A percentile compares a stretch with the other conserved stretches of the same genome.
These are phyloP conservation scores for Blepharisma undulans DNA, from an alignment of 169 alveolate genomes.

Conservation along the genomic window DNA sequence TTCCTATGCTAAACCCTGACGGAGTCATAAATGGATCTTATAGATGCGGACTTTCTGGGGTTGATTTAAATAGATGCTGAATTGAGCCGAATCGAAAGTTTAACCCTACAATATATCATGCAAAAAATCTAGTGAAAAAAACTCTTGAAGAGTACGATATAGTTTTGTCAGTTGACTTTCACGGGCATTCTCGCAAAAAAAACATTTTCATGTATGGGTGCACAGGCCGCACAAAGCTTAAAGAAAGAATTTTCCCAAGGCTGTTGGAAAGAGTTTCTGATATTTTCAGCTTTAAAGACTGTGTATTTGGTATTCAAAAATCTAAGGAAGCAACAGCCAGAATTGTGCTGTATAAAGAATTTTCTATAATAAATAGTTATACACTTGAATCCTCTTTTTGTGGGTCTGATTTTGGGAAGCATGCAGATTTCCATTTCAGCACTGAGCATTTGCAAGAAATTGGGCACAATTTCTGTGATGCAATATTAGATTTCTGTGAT, in stretches of 20 bases:
- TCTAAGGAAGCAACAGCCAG: constrained; percentile 79
- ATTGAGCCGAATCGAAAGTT: constrained; percentile 72
- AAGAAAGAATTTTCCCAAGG: constrained; percentile 77
- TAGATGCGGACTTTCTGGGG: constrained; percentile 83
- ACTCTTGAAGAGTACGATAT: constrained; percentile 78
- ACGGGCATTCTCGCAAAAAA: constrained; percentile 87
- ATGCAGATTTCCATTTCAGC: constrained; percentile 78
- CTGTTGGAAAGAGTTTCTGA: constrained; percentile 72
- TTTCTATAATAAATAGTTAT: constrained; percentile 69
- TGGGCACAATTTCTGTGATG: constrained; percentile 73
- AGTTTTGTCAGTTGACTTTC: constrained; percentile 83
- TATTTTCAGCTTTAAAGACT: constrained; percentile 72
- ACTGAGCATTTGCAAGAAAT: constrained; percentile 69
- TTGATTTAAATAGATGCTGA: constrained; percentile 87
- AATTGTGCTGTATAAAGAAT: constrained; percentile 74
- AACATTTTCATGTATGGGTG: constrained; percentile 88
- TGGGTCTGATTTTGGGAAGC: constrained; percentile 83
- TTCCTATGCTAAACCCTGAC: constrained; percentile 90
- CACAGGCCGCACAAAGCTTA: constrained; percentile 68
- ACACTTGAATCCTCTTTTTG: constrained; percentile 81
- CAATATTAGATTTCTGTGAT: constrained; percentile 81
- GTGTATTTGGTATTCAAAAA: constrained; percentile 72
- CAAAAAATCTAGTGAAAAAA: constrained; percentile 74
- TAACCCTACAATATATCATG: constrained; percentile 82
- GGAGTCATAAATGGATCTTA: constrained; percentile 86